Base-by-base conservation (phyloP, 352 stramenopile genomes). In the Thalassiosira exigua region DNA sequence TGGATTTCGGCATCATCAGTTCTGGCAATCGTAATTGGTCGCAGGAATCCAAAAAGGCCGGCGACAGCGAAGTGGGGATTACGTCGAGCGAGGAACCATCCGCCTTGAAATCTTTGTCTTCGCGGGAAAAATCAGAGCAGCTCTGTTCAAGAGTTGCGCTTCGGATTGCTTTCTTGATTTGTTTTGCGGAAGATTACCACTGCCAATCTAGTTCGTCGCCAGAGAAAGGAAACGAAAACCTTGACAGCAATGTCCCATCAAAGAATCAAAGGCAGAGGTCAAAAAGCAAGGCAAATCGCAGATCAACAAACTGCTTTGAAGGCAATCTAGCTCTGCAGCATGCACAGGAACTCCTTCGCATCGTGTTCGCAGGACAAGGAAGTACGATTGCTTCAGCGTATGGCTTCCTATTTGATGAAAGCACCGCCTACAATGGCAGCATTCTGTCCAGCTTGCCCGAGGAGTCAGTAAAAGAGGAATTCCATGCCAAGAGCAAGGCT, bases 151-250 rank as follows among this genome's bases (percentile, higher is more conserved):
- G 81, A 65, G 77, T 75, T 3, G 61, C 87, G 22, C 70, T 94
- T 29, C 81, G 89, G 4, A 87, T 93, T 41, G 85, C 87, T 3
- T 94, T 94, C 69, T 77, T 91, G 19, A 89, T 92, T 56, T 86
- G 84, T 48, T 92, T 91, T 75, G 76, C 77, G 17, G 64, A 90
- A 77, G 80, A 78, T 59, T 81, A 85, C 33, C 66, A 77, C 72
- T 41, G 46, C 41, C 46, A 41, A 54, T 58, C 26, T 7, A 57
- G 73, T 32, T 48, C 32, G 60, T 52, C 75, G 56, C 56, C 71
- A 53, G 39, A 76, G 27, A 51, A 65, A 21, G 26, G 42, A 4
- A 30, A 82, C 29, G 75, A 84, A 78, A 81, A 87, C 58, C 24
- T 69, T 4, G 48, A 82, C 74, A 41, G n/a, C 9, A 86, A 77